phyloP scores from a whole-genome alignment of 2,329 filamentous ascomycete genomes.

The Phyllosticta citrichinensis region DNA sequence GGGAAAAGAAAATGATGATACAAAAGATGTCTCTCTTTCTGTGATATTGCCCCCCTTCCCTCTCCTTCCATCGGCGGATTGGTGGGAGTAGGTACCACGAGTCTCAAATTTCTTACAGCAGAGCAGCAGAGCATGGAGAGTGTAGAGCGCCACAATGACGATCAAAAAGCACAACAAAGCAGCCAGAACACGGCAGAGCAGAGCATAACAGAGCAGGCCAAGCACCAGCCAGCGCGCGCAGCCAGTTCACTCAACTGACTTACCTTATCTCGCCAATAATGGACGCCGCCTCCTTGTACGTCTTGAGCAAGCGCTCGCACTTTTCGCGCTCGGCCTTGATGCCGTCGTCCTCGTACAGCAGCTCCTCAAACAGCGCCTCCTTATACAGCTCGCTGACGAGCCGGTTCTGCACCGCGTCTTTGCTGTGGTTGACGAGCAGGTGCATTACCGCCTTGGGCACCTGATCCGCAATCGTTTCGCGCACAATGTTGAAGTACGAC shows the following conservation, averaged over 20 bases:
- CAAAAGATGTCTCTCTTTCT: too few species aligned
- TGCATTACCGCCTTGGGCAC: slow-evolving; percentile 99
- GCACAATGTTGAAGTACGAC: slow-evolving; percentile 98
- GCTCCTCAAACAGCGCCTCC: slow-evolving; percentile 79
- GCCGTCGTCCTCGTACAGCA: slow-evolving; percentile 92
- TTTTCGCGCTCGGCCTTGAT: slow-evolving; percentile 98
- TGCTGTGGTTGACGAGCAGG: slow-evolving; percentile 93
- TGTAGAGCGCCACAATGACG: too few species aligned
- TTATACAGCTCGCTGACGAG: slow-evolving; percentile 94
- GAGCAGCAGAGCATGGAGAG: too few species aligned
- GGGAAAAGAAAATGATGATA: too few species aligned
- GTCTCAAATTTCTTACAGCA: too few species aligned
- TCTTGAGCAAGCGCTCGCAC: slow-evolving; percentile 90
- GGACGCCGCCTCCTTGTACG: slow-evolving; percentile 94
- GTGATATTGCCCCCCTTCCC: too few species aligned
- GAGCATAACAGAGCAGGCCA: background rate
- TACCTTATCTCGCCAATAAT: slow-evolving; percentile 95
- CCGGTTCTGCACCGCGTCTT: slow-evolving; percentile 94
- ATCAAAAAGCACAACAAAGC: background rate
- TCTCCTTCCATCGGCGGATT: too few species aligned
- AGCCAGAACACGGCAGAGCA: background rate
- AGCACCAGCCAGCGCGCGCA: background rate
- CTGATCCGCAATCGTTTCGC: slow-evolving; percentile 96
- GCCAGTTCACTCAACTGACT: background rate
- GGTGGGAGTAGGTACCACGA: too few species aligned